These are phyloP conservation scores for Nitzschia palea DNA, from an alignment of 108 stramenopile genomes.

Conservation along the genomic window DNA sequence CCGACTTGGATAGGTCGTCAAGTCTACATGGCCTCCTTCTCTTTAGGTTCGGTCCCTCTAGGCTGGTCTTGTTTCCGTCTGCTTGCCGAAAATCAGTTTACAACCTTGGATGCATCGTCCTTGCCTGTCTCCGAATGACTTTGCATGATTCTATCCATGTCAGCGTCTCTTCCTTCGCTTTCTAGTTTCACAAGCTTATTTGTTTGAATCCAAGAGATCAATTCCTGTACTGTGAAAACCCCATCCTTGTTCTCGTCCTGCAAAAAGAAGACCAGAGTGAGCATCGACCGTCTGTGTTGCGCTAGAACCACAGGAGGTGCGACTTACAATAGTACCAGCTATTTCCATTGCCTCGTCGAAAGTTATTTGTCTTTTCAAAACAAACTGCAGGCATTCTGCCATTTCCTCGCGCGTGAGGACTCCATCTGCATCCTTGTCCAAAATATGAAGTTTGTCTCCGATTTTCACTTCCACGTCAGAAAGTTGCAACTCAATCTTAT, in stretches of 20 bases:
- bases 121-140: no score
- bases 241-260: slow-evolving; percentile 81
- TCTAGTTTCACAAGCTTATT: slow-evolving; percentile 80
- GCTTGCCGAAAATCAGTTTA: no score
- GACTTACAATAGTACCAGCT: slow-evolving; percentile 70
- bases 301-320: no score
- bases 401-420: slow-evolving; percentile 86
- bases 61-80: no score
- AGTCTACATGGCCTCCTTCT: no score
- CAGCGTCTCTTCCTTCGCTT: slow-evolving; percentile 84
- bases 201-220: slow-evolving; percentile 79
- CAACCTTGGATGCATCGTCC: no score
- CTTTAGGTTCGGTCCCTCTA: no score
- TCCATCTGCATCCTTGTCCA: slow-evolving; percentile 97
- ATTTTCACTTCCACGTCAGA: slow-evolving; percentile 86
- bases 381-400: slow-evolving; percentile 68
- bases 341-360: slow-evolving; percentile 84
- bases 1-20: no score
- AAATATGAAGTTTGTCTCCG: slow-evolving; percentile 93
- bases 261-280: neutral
- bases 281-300: no score
- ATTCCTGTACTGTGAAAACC: slow-evolving; percentile 71
- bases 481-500: slow-evolving; percentile 89
- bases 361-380: slow-evolving; percentile 76
- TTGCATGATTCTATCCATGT: slow-evolving; percentile 75